A percentile compares a stretch with the other conserved stretches of the same genome.
These are phyloP conservation scores for Colletotrichum zoysiae DNA, from an alignment of 2,329 filamentous ascomycete genomes.

Conservation along the genomic window DNA sequence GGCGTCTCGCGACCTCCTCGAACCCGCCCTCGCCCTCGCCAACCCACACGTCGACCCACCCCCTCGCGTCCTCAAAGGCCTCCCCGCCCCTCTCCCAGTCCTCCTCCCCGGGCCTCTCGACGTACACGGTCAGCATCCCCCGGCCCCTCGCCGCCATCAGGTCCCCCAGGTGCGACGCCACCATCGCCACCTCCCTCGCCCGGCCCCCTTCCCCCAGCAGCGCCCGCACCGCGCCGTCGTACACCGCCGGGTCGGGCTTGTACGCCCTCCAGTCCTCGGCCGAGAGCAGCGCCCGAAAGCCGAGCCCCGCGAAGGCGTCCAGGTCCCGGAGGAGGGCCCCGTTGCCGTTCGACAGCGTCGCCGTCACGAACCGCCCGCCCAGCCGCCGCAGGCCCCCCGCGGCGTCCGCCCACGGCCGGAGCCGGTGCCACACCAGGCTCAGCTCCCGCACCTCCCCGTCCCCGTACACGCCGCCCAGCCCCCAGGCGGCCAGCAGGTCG, in stretches of 20 bases:
- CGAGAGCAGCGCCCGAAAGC: conserved; percentile 73
- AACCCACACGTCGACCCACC: conserved; percentile 57
- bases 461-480: conserved; percentile 70
- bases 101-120: conserved; percentile 78
- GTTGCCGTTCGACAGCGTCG: conserved; percentile 83
- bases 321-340: conserved; percentile 75
- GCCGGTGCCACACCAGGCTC: conserved; percentile 77
- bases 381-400: conserved; percentile 67
- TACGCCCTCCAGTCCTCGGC: conserved; percentile 80
- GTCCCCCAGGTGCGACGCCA: conserved; percentile 81
- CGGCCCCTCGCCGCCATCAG: conserved; percentile 72
- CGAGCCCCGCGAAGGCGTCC: conserved; percentile 66
- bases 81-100: conserved; percentile 65
- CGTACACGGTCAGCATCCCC: conserved; percentile 79
- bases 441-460: conserved; percentile 75
- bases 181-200: conserved; percentile 77
- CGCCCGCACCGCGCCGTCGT: conserved; percentile 73
- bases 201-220: conserved; percentile 60
- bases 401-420: conserved; percentile 78
- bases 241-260: conserved; percentile 78
- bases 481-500: conserved; percentile 67
- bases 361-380: conserved; percentile 65
- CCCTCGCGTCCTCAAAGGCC: conserved; percentile 63
- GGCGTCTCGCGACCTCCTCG: conserved; percentile 46
- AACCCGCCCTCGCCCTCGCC: conserved; percentile 50